Conservation (phyloP, 176 grass and related monocot species). For the Zizania latifolia region DNA sequence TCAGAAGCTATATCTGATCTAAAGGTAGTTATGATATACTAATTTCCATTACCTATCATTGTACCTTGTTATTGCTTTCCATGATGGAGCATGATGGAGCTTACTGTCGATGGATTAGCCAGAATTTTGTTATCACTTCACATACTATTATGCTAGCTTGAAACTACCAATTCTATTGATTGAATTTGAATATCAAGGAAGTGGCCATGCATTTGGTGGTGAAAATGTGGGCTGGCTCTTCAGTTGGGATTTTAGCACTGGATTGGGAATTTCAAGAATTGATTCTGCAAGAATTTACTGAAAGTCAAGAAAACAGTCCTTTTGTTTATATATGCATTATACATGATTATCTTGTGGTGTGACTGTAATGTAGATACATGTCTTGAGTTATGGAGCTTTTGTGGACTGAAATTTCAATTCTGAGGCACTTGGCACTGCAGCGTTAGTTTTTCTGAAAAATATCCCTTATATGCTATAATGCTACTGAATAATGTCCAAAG, state of each 20-base stretch:
- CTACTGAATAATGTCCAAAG: neutral
- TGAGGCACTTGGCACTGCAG: neutral
- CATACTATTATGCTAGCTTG: neutral
- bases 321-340: slow-evolving; percentile 5
- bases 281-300: neutral
- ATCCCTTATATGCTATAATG: neutral
- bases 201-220: neutral
- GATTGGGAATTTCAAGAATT: slow-evolving; percentile 6
- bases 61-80: neutral
- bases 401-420: neutral
- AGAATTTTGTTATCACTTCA: neutral
- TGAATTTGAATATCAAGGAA: neutral
- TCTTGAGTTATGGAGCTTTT: neutral
- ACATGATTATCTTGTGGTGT: neutral
- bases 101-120: neutral
- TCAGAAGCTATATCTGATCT: slow-evolving; percentile 86
- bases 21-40: slow-evolving; percentile 57
- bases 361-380: neutral
- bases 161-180: neutral
- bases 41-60: neutral
- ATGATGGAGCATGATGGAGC: neutral
- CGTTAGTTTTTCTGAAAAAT: neutral
- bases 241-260: neutral
- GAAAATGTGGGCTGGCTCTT: neutral
- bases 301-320: neutral